phyloP scores from a whole-genome alignment of 345 rosid species.

The Corchorus capsularis region DNA sequence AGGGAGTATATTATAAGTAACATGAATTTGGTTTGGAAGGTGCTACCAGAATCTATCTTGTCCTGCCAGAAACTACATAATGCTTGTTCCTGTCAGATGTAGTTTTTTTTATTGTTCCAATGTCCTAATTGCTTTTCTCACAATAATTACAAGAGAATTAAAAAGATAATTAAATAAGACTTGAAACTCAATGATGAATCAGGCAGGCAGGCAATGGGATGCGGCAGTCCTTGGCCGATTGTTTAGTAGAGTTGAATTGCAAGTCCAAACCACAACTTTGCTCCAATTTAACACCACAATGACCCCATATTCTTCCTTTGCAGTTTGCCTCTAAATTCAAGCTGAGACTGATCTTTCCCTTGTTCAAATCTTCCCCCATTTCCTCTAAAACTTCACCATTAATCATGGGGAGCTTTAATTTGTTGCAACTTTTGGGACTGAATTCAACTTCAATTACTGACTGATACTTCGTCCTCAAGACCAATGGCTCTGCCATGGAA shows the following conservation, averaged over 20 bases:
- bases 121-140: too few relatives aligned
- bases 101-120: too few relatives aligned
- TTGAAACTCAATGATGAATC: background rate
- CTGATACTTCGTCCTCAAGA: background rate
- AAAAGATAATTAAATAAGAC: background rate
- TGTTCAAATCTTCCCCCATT: background rate
- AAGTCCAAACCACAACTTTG: background rate
- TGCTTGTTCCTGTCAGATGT: too few relatives aligned
- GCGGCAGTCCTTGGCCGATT: background rate
- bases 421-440: background rate
- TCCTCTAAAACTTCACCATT: background rate
- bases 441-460: constrained; percentile 9
- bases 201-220: background rate
- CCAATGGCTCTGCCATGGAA: background rate
- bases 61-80: background rate
- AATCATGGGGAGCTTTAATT: background rate
- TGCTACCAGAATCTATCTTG: background rate
- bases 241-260: background rate
- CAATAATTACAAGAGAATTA: too few relatives aligned
- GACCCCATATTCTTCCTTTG: background rate
- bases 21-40: background rate
- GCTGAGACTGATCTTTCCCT: background rate
- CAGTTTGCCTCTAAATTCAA: background rate
- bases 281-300: background rate
- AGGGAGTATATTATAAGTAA: too few relatives aligned